Conservation (phyloP, 176 grass and related monocot genomes). For the Aechmea fasciata region DNA sequence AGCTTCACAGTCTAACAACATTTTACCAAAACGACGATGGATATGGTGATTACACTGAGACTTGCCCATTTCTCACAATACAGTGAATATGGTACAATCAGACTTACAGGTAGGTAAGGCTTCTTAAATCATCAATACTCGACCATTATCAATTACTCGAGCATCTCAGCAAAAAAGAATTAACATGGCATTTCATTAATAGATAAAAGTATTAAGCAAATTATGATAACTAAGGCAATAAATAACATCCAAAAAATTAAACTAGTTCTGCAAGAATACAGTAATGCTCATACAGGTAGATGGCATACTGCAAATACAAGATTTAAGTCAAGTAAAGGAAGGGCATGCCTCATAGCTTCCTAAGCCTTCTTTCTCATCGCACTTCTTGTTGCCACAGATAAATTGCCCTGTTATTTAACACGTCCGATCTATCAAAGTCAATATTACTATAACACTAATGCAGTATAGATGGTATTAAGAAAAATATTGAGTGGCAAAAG, state of each 20-base stretch:
- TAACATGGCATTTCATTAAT: background rate
- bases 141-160: no score
- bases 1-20: no score
- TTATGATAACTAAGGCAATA: background rate
- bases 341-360: slow-evolving; percentile 80
- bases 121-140: no score
- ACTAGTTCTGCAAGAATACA: background rate
- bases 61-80: no score
- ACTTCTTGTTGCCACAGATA: slow-evolving; percentile 77
- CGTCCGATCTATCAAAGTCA: background rate
- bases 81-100: no score
- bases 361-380: slow-evolving; percentile 51
- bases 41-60: no score
- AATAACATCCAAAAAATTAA: background rate
- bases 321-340: slow-evolving; percentile 10
- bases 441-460: background rate
- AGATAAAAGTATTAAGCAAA: background rate
- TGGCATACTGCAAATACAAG: background rate
- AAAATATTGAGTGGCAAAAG: background rate
- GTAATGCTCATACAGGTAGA: background rate
- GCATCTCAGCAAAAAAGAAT: no score
- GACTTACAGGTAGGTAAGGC: no score
- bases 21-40: no score
- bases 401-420: slow-evolving; percentile 52
- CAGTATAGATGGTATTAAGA: background rate